Conservation (phyloP, 768 basidiomycete genomes). For the Cyclocybe aegerita region DNA sequence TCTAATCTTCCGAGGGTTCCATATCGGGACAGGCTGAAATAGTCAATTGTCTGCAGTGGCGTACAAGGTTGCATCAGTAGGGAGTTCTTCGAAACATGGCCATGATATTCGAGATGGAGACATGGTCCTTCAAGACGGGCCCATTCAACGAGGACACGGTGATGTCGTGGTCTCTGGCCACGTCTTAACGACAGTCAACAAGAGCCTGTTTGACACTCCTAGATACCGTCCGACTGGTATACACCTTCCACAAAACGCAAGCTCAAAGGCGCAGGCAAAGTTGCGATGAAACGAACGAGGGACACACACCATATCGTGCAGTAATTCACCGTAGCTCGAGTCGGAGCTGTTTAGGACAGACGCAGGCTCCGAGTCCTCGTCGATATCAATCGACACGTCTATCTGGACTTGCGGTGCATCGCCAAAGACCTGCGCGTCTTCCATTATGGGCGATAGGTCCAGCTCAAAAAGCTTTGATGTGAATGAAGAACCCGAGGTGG, state of each 20-base stretch:
- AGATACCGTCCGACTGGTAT: no score
- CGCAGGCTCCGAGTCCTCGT: constrained; percentile 5
- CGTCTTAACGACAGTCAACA: neutral
- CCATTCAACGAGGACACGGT: neutral
- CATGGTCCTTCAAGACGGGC: neutral
- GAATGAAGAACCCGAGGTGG: constrained; percentile 14
- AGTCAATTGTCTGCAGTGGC: constrained; percentile 13
- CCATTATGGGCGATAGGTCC: constrained; percentile 36
- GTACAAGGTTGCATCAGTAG: neutral
- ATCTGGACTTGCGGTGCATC: constrained; percentile 5
- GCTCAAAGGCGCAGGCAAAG: neutral
- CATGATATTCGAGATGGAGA: neutral
- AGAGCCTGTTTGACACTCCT: neutral
- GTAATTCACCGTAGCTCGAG: constrained; percentile 28
- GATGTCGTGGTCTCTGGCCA: neutral
- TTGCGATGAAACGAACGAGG: neutral
- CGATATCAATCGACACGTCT: neutral
- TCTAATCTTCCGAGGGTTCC: constrained; percentile 8
- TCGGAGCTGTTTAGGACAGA: constrained; percentile 19
- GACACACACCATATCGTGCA: constrained; percentile 18
- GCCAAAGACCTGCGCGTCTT: constrained; percentile 27
- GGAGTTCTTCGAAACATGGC: neutral
- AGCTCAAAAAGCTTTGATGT: constrained; percentile 25
- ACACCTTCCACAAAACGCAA: constrained; percentile 3
- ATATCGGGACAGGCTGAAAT: constrained; percentile 13